Conservation (phyloP, 2,329 filamentous ascomycete genomes). For the Xylaria sp. region DNA sequence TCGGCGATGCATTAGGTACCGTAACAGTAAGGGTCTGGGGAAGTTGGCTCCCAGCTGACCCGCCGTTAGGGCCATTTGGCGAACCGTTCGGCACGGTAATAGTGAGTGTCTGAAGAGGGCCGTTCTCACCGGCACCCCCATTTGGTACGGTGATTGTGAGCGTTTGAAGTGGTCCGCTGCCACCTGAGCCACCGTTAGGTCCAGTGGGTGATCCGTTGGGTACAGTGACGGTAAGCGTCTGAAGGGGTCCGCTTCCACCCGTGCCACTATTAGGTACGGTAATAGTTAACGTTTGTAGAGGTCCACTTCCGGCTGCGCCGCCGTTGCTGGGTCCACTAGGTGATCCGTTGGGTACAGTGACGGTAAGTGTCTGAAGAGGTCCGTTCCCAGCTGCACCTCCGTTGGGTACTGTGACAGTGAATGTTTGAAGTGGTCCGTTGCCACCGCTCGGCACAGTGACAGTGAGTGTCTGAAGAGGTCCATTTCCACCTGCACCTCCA, state of each 20-base stretch:
- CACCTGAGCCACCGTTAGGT: conserved; percentile 10
- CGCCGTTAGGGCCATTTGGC: conserved; percentile 33
- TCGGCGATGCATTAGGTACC: conserved; percentile 25
- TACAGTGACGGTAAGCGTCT: conserved; percentile 18
- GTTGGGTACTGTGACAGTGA: conserved; percentile 24
- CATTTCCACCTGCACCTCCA: conserved; percentile 2
- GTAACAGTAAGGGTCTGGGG: conserved; percentile 24
- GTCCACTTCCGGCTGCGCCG: conserved; percentile 3
- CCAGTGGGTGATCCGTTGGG: conserved; percentile 14
- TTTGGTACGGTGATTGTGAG: conserved; percentile 31
- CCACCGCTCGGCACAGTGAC: conserved; percentile 23
- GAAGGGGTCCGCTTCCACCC: conserved; percentile 10
- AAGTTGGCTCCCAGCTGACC: conserved; percentile 19
- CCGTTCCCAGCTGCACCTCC: conserved; percentile 2
- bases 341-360: conserved; percentile 30
- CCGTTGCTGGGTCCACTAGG: conserved; percentile 23
- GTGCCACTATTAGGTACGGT: conserved; percentile 25
- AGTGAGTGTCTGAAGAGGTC: conserved; percentile 29
- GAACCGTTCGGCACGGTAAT: conserved; percentile 22
- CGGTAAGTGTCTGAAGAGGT: conserved; percentile 32
- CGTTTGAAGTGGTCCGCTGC: conserved; percentile 18
- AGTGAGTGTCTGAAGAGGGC: conserved; percentile 23
- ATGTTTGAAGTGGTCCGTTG: conserved; percentile 22
- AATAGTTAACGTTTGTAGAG: conserved; percentile 4
- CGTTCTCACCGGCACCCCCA: conserved; percentile 5